Evolutionary conservation across 2,329 filamentous ascomycete genomes (phyloP), one percentile per base, ranked within the genome.

Genomic region (Calonectria crousiana): DNA sequence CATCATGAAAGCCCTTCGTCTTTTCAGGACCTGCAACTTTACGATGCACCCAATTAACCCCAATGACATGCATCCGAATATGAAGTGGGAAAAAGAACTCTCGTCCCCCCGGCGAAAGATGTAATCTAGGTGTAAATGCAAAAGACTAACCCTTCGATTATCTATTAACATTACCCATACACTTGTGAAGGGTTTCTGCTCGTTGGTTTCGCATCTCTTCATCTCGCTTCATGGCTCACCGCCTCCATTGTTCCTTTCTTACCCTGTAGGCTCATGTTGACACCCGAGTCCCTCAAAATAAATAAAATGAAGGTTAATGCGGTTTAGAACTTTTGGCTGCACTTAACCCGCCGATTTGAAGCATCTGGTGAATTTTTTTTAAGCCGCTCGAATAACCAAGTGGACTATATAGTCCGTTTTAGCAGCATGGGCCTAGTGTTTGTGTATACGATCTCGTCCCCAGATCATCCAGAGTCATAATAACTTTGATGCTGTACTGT

Each of bases 331-430:
- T 44, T 18, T 3, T n/a, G 18, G 3, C 16, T 5, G n/a, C 6
- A 20, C 1, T 18, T 10, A 44, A 8, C 9, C 41, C 8, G n/a
- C 3, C 9, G 0, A n/a, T 9, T 6, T n/a, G 2, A 9, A n/a
- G 6, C 18, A n/a, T n/a, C 2, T 8, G 2, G 41, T n/a, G 1
- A 44, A 44, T 44, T 44, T 44, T 9, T 44, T 44, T 44, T 9
- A 44, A n/a, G 41, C n/a, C n/a, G 4, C n/a, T n/a, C 9, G 18
- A n/a, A 44, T 20, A 16, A 6, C 18, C 6, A n/a, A 44, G 8
- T 10, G n/a, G 18, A n/a, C 18, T n/a, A 10, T 44, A 8, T 44
- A 3, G 41, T 44, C 16, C 6, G 16, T n/a, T 44, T 18, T 18
- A 41, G 18, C 4, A 41, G 16, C 16, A 41, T 41, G 16, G 6